These are phyloP conservation scores for Fusarium chaquense DNA, from an alignment of 2,329 filamentous ascomycete species.

Conservation along the genomic window DNA sequence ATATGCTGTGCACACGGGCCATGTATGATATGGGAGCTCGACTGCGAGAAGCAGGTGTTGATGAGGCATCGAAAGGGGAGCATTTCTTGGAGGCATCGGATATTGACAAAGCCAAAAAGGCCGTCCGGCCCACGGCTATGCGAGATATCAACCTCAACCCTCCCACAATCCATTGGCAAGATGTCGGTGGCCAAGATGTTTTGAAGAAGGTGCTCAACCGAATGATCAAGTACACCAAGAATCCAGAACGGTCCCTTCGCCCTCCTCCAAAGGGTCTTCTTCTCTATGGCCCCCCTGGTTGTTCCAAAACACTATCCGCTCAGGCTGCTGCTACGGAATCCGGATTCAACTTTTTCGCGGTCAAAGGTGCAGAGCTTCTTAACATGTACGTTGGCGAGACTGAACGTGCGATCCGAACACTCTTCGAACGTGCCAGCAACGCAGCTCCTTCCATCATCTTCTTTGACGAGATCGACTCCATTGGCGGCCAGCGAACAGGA, in stretches of 20 bases:
- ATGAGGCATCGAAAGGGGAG: slow-evolving; percentile 26
- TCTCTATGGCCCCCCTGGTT: slow-evolving; percentile 92
- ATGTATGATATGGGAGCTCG: slow-evolving; percentile 47
- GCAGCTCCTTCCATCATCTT: slow-evolving; percentile 94
- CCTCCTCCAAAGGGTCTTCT: slow-evolving; percentile 83
- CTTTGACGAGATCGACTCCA: slow-evolving; percentile 95
- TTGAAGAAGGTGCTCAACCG: slow-evolving; percentile 73
- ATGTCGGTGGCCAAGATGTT: slow-evolving; percentile 86
- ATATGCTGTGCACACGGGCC: slow-evolving; percentile 65
- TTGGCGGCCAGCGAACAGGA: slow-evolving; percentile 69
- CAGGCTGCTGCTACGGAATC: slow-evolving; percentile 93
- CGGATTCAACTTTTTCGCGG: slow-evolving; percentile 91
- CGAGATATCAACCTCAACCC: slow-evolving; percentile 90
- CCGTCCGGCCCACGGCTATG: slow-evolving; percentile 86
- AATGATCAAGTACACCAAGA: slow-evolving; percentile 59
- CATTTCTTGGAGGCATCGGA: slow-evolving; percentile 60
- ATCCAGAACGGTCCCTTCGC: slow-evolving; percentile 56
- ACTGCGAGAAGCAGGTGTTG: slow-evolving; percentile 39
- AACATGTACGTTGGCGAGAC: slow-evolving; percentile 98
- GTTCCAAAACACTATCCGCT: slow-evolving; percentile 92
- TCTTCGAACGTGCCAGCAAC: slow-evolving; percentile 87
- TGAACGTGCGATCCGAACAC: slow-evolving; percentile 84
- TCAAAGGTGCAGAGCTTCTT: slow-evolving; percentile 92
- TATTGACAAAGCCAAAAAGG: slow-evolving; percentile 73
- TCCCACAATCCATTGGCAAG: slow-evolving; percentile 85